Percentiles rank a stretch among this genome's conserved stretches.
Evolutionary conservation across 495 filamentous ascomycete species (phyloP).

Genomic region (Penicillium silybi): DNA sequence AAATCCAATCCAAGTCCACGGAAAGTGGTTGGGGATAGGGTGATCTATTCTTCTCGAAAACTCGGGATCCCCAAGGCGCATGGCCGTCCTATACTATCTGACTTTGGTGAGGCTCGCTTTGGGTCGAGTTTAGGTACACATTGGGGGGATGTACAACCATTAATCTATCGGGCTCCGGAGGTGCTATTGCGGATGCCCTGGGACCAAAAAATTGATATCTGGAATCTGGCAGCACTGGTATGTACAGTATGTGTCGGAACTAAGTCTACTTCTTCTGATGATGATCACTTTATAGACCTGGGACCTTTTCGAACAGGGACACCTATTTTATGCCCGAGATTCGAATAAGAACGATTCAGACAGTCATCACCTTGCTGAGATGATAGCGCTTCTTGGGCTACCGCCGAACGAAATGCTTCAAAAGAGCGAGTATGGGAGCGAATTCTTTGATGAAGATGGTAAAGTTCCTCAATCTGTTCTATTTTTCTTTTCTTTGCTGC

Average conservation of each 20-base stretch:
- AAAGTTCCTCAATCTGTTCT: no score
- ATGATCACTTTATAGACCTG: conserved; percentile 13
- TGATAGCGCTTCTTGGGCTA: no score
- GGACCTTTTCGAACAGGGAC: conserved; percentile 40
- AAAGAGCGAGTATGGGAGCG: no score
- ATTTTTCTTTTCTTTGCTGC: no score
- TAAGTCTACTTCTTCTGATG: not conserved
- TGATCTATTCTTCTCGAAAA: conserved; percentile 22
- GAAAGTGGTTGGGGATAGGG: conserved; percentile 13
- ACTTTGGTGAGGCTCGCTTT: conserved; percentile 28
- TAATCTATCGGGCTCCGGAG: conserved; percentile 40
- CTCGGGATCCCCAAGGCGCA: conserved; percentile 3
- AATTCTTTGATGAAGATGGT: no score
- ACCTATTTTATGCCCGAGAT: conserved; percentile 38
- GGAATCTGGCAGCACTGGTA: conserved; percentile 42
- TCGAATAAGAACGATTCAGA: no score
- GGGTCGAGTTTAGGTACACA: conserved; percentile 5
- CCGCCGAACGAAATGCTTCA: no score
- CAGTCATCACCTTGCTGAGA: no score
- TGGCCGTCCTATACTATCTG: conserved; percentile 20
- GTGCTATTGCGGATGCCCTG: conserved; percentile 34
- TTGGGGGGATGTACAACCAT: conserved; percentile 18
- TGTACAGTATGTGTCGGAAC: conserved; percentile 6
- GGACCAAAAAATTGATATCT: conserved; percentile 39
- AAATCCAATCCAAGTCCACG: conserved; percentile 13